phyloP scores from a whole-genome alignment of 2,329 filamentous ascomycete species.

The Pseudofabraea citricarpa region DNA sequence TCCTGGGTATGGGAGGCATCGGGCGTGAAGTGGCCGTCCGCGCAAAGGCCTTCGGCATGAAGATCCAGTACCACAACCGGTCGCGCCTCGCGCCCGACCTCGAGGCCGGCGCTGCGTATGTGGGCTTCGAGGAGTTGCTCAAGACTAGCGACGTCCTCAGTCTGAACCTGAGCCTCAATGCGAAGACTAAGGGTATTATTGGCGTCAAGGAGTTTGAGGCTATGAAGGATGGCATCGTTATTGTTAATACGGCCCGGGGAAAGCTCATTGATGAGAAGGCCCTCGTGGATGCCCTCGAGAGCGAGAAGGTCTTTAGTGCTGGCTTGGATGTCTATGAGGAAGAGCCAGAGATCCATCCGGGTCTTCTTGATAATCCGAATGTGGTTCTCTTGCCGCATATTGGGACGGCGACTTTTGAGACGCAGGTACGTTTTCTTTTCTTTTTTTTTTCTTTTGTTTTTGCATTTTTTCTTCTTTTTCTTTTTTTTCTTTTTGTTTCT shows the following conservation, averaged over 20 bases:
- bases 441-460: neutral
- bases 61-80: constrained; percentile 69
- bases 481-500: constrained; percentile 1
- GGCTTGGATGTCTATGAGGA: constrained; percentile 80
- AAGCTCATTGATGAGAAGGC: constrained; percentile 76
- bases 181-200: constrained; percentile 65
- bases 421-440: constrained; percentile 19
- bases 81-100: constrained; percentile 49
- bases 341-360: constrained; percentile 70
- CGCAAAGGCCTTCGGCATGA: constrained; percentile 70
- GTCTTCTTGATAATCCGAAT: constrained; percentile 64
- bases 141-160: constrained; percentile 68
- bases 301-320: constrained; percentile 58
- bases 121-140: constrained; percentile 68
- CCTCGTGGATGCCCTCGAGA: constrained; percentile 68
- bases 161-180: constrained; percentile 69
- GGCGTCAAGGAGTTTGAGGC: constrained; percentile 61
- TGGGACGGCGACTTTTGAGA: constrained; percentile 72
- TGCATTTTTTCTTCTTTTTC: neutral
- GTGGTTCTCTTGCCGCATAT: constrained; percentile 77
- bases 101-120: constrained; percentile 53
- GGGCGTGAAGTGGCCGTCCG: constrained; percentile 69
- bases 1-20: constrained; percentile 82
- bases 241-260: constrained; percentile 77
- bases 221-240: constrained; percentile 74